Percentiles rank a stretch among this genome's conserved stretches.
phyloP scores from a whole-genome alignment of 2,329 filamentous ascomycete species.

The Pseudogymnoascus sp. region DNA sequence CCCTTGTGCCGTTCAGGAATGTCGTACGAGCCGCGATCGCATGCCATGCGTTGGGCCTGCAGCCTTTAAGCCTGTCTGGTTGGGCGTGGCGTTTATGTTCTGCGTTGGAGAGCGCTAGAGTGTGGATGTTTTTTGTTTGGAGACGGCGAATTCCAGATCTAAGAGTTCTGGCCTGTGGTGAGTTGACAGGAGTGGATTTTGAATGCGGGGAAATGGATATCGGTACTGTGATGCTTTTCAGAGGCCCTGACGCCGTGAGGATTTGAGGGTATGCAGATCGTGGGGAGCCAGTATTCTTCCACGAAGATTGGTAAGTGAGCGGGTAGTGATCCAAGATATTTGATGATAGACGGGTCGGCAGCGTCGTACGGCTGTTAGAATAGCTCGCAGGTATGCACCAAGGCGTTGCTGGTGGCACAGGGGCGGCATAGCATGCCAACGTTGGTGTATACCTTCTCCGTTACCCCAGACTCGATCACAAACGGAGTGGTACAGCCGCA shows the following conservation, averaged over 20 bases:
- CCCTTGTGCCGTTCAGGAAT: neutral
- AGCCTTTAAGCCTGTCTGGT: neutral
- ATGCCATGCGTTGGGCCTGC: slow-evolving; percentile 1
- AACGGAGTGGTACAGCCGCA: neutral
- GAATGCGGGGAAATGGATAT: neutral
- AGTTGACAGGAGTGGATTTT: neutral
- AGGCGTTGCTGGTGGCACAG: neutral
- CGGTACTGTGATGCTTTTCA: neutral
- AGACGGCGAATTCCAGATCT: neutral
- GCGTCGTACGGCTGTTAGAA: neutral
- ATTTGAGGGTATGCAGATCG: neutral
- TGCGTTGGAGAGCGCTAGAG: slow-evolving; percentile 1
- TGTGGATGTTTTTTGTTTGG: neutral
- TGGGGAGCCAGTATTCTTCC: neutral
- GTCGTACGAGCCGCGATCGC: neutral
- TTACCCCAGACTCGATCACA: neutral
- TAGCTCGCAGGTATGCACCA: neutral
- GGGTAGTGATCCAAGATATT: neutral
- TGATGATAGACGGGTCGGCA: neutral
- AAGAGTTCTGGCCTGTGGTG: neutral
- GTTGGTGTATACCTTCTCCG: neutral
- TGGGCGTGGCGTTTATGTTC: neutral
- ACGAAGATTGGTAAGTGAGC: neutral
- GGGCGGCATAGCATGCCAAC: neutral
- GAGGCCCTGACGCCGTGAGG: neutral